A percentile compares a stretch with the other conserved stretches of the same genome.
These are phyloP conservation scores for Eucalyptus caleyi DNA, from an alignment of 345 rosid genomes.

Conservation along the genomic window DNA sequence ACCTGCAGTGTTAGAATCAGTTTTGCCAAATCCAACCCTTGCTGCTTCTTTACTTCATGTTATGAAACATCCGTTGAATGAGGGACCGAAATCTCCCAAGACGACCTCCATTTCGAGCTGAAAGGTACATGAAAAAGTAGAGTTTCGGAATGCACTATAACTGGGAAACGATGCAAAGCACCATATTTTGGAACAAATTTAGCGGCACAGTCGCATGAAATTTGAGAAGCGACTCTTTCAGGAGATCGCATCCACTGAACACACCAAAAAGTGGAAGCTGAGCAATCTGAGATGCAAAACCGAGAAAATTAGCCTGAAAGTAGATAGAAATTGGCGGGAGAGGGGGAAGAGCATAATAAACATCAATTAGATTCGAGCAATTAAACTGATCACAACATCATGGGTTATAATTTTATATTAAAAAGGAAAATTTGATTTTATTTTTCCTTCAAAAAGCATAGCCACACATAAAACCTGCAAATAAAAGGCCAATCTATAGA, in stretches of 20 bases:
- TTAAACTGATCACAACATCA: no score
- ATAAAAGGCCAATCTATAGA: no score
- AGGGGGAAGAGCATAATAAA: no score
- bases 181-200: background rate
- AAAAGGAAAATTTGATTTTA: accelerated
- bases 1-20: background rate
- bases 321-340: no score
- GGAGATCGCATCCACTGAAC: background rate
- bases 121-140: background rate
- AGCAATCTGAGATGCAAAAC: background rate
- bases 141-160: background rate
- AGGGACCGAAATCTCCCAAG: background rate
- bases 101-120: background rate
- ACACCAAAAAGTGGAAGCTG: background rate
- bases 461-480: no score
- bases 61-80: background rate
- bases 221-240: background rate
- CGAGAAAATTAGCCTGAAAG: no score
- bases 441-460: no score
- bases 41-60: background rate
- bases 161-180: background rate
- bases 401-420: no score
- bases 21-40: background rate
- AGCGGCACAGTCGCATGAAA: background rate
- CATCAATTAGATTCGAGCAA: no score